phyloP scores from a whole-genome alignment of 2,329 filamentous ascomycete genomes.

The Dactylonectria estremocensis region DNA sequence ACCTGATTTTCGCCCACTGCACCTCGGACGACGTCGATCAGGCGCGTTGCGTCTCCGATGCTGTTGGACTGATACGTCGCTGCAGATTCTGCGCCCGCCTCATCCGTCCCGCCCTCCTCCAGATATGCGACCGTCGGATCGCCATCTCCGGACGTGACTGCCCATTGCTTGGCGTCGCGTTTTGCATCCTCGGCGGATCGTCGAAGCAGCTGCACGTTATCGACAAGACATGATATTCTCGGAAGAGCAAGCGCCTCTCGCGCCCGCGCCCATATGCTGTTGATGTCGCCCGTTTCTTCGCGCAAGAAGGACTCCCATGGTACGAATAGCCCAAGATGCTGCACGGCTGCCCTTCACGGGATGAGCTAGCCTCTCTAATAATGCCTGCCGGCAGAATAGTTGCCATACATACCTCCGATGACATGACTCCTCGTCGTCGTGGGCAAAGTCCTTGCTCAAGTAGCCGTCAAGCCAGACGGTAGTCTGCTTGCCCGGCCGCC shows the following conservation, averaged over 20 bases:
- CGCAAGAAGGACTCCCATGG: neutral
- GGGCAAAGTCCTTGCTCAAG: neutral
- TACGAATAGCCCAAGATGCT: neutral
- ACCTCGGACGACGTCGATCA: too few species aligned
- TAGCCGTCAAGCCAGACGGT: neutral
- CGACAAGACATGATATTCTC: too few species aligned
- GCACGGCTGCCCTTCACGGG: neutral
- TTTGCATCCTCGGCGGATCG: constrained; percentile 12
- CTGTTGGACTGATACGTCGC: too few species aligned
- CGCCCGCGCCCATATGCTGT: neutral
- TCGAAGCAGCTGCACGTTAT: neutral
- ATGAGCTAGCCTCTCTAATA: too few species aligned
- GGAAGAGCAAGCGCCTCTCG: neutral
- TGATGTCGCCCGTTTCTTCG: neutral
- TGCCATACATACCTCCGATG: neutral
- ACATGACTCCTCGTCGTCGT: neutral
- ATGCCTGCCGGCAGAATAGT: too few species aligned
- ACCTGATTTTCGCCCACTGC: too few species aligned
- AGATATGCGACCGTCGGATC: neutral
- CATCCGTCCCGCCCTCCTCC: too few species aligned
- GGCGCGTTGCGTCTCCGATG: too few species aligned
- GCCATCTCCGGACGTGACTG: neutral
- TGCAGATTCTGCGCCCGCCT: too few species aligned
- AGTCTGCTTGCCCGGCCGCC: too few species aligned
- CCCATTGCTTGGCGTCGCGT: constrained; percentile 18